These are phyloP conservation scores for Rhamnella rubrinervis DNA, from an alignment of 331 rosid species.

Conservation along the genomic window DNA sequence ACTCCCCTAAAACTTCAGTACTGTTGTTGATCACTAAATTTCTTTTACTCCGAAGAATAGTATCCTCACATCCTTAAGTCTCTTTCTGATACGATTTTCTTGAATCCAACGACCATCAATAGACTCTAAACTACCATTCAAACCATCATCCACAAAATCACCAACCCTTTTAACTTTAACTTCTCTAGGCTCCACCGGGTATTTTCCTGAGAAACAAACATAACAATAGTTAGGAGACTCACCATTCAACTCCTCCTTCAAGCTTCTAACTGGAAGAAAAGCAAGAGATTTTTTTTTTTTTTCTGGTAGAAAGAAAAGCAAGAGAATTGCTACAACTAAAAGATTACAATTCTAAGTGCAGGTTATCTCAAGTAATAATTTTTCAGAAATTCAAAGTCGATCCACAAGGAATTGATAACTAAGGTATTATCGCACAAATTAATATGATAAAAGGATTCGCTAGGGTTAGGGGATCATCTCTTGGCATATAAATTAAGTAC, in stretches of 20 bases:
- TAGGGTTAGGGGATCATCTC: too few relatives aligned
- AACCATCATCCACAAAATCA: constrained; percentile 85
- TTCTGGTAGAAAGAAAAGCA: too few relatives aligned
- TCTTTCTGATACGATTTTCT: constrained; percentile 46
- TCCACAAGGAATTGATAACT: too few relatives aligned
- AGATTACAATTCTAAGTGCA: too few relatives aligned
- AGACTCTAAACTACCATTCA: constrained; percentile 73
- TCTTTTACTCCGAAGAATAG: constrained; percentile 26
- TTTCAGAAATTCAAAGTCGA: too few relatives aligned
- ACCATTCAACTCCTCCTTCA: constrained; percentile 42
- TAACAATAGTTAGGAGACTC: constrained; percentile 63
- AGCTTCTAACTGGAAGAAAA: constrained; percentile 61
- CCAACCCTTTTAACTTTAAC: constrained; percentile 58
- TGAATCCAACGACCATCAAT: constrained; percentile 87
- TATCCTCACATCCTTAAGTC: constrained; percentile 26
- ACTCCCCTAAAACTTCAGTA: not conserved
- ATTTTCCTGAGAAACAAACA: constrained; percentile 82
- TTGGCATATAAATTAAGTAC: too few relatives aligned
- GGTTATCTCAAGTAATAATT: too few relatives aligned
- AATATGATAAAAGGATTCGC: too few relatives aligned
- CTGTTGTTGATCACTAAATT: not conserved
- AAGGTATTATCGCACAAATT: too few relatives aligned
- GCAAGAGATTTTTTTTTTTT: too few relatives aligned
- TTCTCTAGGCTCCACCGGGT: constrained; percentile 73
- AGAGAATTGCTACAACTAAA: too few relatives aligned